These are phyloP conservation scores for Nannochloris sp. DNA, from an alignment of 139 green algal species.

Conservation along the genomic window DNA sequence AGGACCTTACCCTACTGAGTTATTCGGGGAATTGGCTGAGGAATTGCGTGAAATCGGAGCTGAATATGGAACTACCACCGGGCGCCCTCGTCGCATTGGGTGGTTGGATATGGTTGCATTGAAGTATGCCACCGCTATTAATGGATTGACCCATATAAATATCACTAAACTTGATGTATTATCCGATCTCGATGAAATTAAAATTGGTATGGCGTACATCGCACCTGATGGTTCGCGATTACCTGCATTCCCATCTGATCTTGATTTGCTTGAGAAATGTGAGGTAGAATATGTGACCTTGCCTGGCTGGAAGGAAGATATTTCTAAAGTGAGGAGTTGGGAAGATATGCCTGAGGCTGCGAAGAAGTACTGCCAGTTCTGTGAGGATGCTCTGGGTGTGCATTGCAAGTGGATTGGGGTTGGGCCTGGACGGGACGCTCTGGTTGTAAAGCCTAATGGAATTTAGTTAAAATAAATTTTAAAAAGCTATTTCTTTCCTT, in stretches of 20 bases:
- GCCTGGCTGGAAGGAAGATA: slow-evolving; percentile 88
- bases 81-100: slow-evolving; percentile 85
- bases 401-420: slow-evolving; percentile 93
- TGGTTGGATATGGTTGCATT: slow-evolving; percentile 97
- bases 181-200: slow-evolving; percentile 74
- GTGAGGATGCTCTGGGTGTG: slow-evolving; percentile 83
- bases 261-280: slow-evolving; percentile 59
- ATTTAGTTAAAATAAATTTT: too few relatives aligned
- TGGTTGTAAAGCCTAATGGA: background rate
- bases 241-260: slow-evolving; percentile 56
- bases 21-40: slow-evolving; percentile 81
- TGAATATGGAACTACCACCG: slow-evolving; percentile 98
- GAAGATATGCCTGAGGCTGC: slow-evolving; percentile 78
- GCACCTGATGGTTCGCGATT: slow-evolving; percentile 29
- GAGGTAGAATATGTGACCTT: slow-evolving; percentile 90
- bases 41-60: slow-evolving; percentile 67
- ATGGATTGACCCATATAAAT: slow-evolving; percentile 96
- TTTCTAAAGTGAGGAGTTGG: slow-evolving; percentile 64
- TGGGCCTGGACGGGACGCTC: slow-evolving; percentile 68
- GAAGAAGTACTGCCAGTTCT: slow-evolving; percentile 67
- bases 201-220: slow-evolving; percentile 65
- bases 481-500: too few relatives aligned
- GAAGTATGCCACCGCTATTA: slow-evolving; percentile 81
- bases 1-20: slow-evolving; percentile 96
- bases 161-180: slow-evolving; percentile 99